phyloP scores from a whole-genome alignment of 2,329 filamentous ascomycete genomes.

The Hypoxylon sp. region DNA sequence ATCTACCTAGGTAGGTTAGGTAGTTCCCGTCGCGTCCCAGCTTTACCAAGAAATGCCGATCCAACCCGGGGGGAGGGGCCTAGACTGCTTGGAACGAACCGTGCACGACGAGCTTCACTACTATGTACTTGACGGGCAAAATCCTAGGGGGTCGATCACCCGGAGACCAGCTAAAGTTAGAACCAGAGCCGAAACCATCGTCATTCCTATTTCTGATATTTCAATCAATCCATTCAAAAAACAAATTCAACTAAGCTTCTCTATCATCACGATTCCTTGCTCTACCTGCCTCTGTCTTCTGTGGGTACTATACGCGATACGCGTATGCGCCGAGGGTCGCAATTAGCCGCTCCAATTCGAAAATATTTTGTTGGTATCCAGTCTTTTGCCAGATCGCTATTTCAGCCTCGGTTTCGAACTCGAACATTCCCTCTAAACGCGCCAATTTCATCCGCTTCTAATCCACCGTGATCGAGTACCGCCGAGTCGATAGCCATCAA shows the following conservation, averaged over 20 bases:
- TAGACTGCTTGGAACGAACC: neutral
- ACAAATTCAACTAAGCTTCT: conserved; percentile 7
- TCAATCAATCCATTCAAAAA: conserved; percentile 14
- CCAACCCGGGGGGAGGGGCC: conserved; percentile 28
- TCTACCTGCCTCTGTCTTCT: conserved; percentile 9
- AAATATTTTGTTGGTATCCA: conserved; percentile 21
- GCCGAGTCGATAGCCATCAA: conserved; percentile 8
- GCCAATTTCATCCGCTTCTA: conserved; percentile 11
- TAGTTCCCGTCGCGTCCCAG: conserved; percentile 20
- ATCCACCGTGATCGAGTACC: conserved; percentile 3
- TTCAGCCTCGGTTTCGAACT: conserved; percentile 31
- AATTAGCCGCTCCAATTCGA: conserved; percentile 38
- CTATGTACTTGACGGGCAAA: neutral
- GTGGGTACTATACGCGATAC: conserved; percentile 8
- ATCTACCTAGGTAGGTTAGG: no score
- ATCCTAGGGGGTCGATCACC: conserved; percentile 5
- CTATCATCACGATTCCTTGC: conserved; percentile 4
- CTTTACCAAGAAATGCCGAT: conserved; percentile 36
- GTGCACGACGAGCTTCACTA: conserved; percentile 1
- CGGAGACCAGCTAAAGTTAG: conserved; percentile 29
- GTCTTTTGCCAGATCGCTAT: conserved; percentile 40
- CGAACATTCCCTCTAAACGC: conserved; percentile 19
- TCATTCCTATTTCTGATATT: conserved; percentile 36
- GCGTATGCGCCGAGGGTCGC: conserved; percentile 36
- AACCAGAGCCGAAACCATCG: conserved; percentile 33